A percentile compares a stretch with the other conserved stretches of the same genome.
These are phyloP conservation scores for Rhynchosporium agropyri DNA, from an alignment of 2,329 filamentous ascomycete genomes.

Conservation along the genomic window DNA sequence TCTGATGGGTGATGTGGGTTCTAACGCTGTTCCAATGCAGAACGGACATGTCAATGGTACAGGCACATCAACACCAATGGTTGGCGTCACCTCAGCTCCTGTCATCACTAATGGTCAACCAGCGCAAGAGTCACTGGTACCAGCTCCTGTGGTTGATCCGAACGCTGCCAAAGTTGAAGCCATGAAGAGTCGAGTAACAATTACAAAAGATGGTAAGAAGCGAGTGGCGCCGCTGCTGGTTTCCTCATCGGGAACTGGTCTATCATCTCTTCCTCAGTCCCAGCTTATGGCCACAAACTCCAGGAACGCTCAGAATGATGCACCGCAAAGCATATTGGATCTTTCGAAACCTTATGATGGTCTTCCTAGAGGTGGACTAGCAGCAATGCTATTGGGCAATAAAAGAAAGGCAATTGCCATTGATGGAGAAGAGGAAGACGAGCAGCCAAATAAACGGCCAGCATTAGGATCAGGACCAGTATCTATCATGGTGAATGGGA, in stretches of 20 bases:
- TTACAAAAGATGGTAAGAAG: constrained; percentile 97
- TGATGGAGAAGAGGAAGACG: constrained; percentile 73
- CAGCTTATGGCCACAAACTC: constrained; percentile 79
- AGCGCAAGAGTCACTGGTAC: constrained; percentile 44
- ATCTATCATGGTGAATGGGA: constrained; percentile 74
- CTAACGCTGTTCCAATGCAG: constrained; percentile 37
- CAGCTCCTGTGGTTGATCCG: constrained; percentile 47
- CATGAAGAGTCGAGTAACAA: constrained; percentile 88
- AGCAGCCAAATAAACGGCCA: constrained; percentile 60
- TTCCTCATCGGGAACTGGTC: constrained; percentile 82
- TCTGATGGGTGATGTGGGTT: constrained; percentile 83
- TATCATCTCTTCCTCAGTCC: constrained; percentile 86
- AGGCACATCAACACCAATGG: constrained; percentile 34
- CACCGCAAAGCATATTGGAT: constrained; percentile 82
- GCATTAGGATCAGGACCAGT: constrained; percentile 65
- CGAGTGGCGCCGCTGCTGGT: constrained; percentile 89
- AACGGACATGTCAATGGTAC: constrained; percentile 36
- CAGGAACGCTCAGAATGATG: constrained; percentile 67
- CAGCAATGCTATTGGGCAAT: constrained; percentile 85
- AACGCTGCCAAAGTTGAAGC: constrained; percentile 63
- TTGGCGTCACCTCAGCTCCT: constrained; percentile 29
- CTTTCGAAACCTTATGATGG: constrained; percentile 93
- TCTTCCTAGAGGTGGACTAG: constrained; percentile 84
- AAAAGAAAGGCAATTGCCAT: constrained; percentile 79
- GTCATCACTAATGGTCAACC: constrained; percentile 35